These are phyloP conservation scores for Niveomyces coronatus DNA, from an alignment of 2,329 filamentous ascomycete genomes.

Conservation along the genomic window DNA sequence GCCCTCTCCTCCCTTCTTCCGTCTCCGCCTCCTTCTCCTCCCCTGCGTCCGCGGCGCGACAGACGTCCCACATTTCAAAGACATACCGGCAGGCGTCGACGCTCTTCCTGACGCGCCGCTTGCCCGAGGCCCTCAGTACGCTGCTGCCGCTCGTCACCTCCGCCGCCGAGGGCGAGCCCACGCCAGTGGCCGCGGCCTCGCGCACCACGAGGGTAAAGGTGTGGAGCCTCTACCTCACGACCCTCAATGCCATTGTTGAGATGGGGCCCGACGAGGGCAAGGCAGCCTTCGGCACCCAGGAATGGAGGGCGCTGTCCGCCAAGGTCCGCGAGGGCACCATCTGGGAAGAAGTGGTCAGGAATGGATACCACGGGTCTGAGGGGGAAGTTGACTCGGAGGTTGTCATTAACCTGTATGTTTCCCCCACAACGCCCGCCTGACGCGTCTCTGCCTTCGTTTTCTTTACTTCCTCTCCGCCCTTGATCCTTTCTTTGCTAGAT, in stretches of 20 bases:
- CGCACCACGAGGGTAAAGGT: slow-evolving; percentile 83
- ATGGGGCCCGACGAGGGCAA: slow-evolving; percentile 86
- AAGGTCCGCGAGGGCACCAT: slow-evolving; percentile 82
- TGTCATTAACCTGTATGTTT: slow-evolving; percentile 69
- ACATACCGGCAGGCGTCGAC: slow-evolving; percentile 91
- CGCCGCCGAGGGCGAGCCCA: slow-evolving; percentile 41
- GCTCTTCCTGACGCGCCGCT: slow-evolving; percentile 84
- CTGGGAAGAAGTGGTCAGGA: slow-evolving; percentile 87
- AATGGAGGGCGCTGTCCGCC: slow-evolving; percentile 72
- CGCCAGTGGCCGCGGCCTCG: slow-evolving; percentile 71
- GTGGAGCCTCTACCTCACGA: slow-evolving; percentile 93
- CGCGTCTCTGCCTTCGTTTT: background rate
- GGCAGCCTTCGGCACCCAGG: slow-evolving; percentile 70
- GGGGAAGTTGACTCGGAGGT: slow-evolving; percentile 91
- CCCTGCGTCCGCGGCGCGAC: slow-evolving; percentile 43
- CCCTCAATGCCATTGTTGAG: slow-evolving; percentile 84
- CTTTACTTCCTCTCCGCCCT: no score
- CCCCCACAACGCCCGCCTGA: background rate
- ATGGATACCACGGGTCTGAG: slow-evolving; percentile 81
- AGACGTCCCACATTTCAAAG: slow-evolving; percentile 70
- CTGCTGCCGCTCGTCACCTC: slow-evolving; percentile 72
- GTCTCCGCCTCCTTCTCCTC: slow-evolving; percentile 59
- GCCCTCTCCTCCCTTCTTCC: slow-evolving; percentile 50
- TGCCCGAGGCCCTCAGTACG: slow-evolving; percentile 80
- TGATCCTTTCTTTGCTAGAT: background rate